These are phyloP conservation scores for Lecanoromycetidae sp. DNA, from an alignment of 2,329 filamentous ascomycete genomes.

Conservation along the genomic window DNA sequence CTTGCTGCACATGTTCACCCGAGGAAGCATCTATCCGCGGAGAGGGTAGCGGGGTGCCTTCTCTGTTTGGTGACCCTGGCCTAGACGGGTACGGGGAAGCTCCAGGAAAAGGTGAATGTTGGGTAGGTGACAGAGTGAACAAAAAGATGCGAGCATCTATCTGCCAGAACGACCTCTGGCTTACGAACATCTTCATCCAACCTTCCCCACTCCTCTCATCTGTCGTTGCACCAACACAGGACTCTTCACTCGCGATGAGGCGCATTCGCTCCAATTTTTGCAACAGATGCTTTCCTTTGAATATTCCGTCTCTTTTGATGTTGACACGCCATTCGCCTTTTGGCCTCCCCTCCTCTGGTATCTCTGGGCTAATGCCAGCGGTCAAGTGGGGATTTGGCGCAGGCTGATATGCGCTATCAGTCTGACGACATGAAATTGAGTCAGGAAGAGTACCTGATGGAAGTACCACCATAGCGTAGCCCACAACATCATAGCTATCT, in stretches of 20 bases:
- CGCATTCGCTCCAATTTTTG: conserved; percentile 93
- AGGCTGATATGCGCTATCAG: conserved; percentile 14
- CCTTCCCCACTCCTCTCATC: conserved; percentile 51
- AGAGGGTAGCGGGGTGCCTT: conserved; percentile 18
- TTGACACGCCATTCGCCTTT: conserved; percentile 77
- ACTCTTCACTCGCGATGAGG: conserved; percentile 63
- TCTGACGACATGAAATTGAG: background rate
- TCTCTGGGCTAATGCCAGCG: conserved; percentile 51
- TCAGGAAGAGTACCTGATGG: conserved; percentile 49
- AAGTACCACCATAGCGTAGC: conserved; percentile 95
- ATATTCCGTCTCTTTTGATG: conserved; percentile 75
- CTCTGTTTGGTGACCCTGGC: conserved; percentile 38
- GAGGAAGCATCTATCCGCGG: conserved; percentile 12
- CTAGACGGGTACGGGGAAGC: conserved; percentile 41
- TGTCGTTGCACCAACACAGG: conserved; percentile 54
- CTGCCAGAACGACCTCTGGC: conserved; percentile 79
- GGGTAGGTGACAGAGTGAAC: conserved; percentile 61
- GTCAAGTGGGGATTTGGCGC: conserved; percentile 50
- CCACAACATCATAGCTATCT: conserved; percentile 96
- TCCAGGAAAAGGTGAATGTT: conserved; percentile 36
- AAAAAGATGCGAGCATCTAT: conserved; percentile 76
- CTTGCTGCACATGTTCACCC: conserved; percentile 15
- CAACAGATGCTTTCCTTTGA: conserved; percentile 69
- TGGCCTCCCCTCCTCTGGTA: conserved; percentile 58
- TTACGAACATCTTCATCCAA: conserved; percentile 75